These are phyloP conservation scores for Aspergillus udagawae DNA, from an alignment of 2,329 filamentous ascomycete species.

Conservation along the genomic window DNA sequence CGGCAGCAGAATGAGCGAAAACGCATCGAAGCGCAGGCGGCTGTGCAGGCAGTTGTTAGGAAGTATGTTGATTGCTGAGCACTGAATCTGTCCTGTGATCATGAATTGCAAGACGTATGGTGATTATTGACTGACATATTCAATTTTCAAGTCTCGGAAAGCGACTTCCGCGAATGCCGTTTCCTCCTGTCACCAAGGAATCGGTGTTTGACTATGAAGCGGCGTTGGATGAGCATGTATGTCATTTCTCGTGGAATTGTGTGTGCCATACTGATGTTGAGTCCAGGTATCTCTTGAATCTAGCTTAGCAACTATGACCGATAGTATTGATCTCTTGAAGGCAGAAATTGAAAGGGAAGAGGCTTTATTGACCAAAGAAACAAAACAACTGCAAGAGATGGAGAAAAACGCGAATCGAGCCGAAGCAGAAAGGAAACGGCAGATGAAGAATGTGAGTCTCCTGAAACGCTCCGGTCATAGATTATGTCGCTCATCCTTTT, in stretches of 20 bases:
- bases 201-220: slow-evolving; percentile 43
- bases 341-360: slow-evolving; percentile 43
- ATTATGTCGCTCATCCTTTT: slow-evolving; percentile 12
- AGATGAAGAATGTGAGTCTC: slow-evolving; percentile 38
- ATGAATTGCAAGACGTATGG: neutral
- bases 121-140: neutral
- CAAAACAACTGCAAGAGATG: slow-evolving; percentile 38
- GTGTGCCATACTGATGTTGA: slow-evolving; percentile 9
- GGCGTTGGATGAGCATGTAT: slow-evolving; percentile 41
- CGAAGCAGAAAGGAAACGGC: slow-evolving; percentile 36
- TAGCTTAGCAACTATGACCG: slow-evolving; percentile 36
- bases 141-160: slow-evolving; percentile 29
- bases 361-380: slow-evolving; percentile 38
- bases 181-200: slow-evolving; percentile 41
- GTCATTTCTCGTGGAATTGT: slow-evolving; percentile 6
- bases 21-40: slow-evolving; percentile 40
- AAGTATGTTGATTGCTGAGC: slow-evolving; percentile 29
- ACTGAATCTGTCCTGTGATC: neutral
- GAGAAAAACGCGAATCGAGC: slow-evolving; percentile 41
- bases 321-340: slow-evolving; percentile 38
- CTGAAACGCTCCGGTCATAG: neutral
- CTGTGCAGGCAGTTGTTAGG: slow-evolving; percentile 38
- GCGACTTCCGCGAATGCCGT: slow-evolving; percentile 44
- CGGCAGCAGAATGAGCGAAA: slow-evolving; percentile 40
- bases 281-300: slow-evolving; percentile 35